Percentiles rank a stretch among this genome's conserved stretches.
phyloP scores from a whole-genome alignment of 1,284 basidiomycete species.

The Apiotrichum siamense region DNA sequence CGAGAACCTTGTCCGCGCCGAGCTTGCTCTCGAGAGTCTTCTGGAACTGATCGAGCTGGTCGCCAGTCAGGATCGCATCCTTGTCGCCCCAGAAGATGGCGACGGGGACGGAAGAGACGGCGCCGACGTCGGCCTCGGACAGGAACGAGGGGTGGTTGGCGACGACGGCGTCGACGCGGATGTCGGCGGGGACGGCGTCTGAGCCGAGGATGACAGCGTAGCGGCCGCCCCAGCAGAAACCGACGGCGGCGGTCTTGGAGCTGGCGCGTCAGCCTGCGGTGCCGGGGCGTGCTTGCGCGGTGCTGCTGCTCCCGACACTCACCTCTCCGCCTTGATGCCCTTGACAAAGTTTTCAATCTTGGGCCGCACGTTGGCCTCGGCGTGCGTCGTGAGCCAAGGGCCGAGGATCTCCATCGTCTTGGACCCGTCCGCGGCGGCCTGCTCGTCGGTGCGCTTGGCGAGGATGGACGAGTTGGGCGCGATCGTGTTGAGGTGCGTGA shows the following conservation, averaged over 20 bases:
- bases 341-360: constrained; percentile 38
- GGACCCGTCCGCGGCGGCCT: constrained; percentile 37
- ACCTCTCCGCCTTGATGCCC: constrained; percentile 36
- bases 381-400: constrained; percentile 29
- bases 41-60: constrained; percentile 27
- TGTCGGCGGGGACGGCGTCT: constrained; percentile 52
- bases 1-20: constrained; percentile 55
- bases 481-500: constrained; percentile 47
- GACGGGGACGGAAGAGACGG: constrained; percentile 32
- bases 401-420: constrained; percentile 33
- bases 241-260: constrained; percentile 32
- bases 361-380: constrained; percentile 39
- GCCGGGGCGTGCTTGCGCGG: too few species aligned
- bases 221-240: constrained; percentile 32
- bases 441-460: constrained; percentile 31
- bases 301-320: constrained; percentile 8
- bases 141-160: constrained; percentile 53
- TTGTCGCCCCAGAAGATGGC: constrained; percentile 40
- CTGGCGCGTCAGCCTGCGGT: constrained; percentile 15
- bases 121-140: constrained; percentile 56
- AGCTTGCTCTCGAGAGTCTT: constrained; percentile 55
- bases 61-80: constrained; percentile 34
- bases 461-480: constrained; percentile 28
- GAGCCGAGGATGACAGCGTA: constrained; percentile 48
- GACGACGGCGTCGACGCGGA: constrained; percentile 60